A percentile compares a stretch with the other conserved stretches of the same genome.
Evolutionary conservation across 805 yeast species (phyloP).

Genomic region (Metschnikowia kofuensis): DNA sequence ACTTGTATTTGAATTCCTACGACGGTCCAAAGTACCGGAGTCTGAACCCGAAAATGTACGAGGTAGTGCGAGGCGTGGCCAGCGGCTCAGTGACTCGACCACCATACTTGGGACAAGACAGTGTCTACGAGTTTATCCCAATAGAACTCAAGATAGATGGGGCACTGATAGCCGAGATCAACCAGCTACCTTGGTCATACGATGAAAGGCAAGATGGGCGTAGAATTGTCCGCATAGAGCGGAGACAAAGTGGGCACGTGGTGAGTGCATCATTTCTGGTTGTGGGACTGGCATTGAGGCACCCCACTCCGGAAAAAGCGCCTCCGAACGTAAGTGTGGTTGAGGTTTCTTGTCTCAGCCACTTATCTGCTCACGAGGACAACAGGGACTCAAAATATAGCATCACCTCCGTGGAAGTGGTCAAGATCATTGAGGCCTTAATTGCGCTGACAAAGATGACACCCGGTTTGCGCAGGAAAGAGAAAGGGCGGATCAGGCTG

Average conservation of each 20-base stretch:
- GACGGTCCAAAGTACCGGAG: slow-evolving; percentile 4
- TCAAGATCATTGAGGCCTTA: slow-evolving; percentile 59
- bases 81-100: slow-evolving; percentile 56
- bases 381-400: slow-evolving; percentile 34
- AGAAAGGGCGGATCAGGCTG: slow-evolving; percentile 64
- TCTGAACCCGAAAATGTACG: slow-evolving; percentile 23
- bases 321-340: slow-evolving; percentile 46
- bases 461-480: slow-evolving; percentile 53
- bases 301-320: slow-evolving; percentile 40
- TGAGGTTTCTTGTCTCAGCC: slow-evolving; percentile 60
- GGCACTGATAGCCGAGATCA: slow-evolving; percentile 46
- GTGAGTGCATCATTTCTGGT: slow-evolving; percentile 49
- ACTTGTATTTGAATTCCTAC: slow-evolving; percentile 1
- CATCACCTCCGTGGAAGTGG: slow-evolving; percentile 66
- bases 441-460: slow-evolving; percentile 49
- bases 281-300: slow-evolving; percentile 46
- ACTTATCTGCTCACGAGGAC: slow-evolving; percentile 30
- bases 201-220: slow-evolving; percentile 49
- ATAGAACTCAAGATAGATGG: slow-evolving; percentile 46
- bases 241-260: slow-evolving; percentile 47
- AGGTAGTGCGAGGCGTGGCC: slow-evolving; percentile 55
- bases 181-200: slow-evolving; percentile 49
- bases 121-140: slow-evolving; percentile 34
- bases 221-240: slow-evolving; percentile 56
- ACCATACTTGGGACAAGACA: slow-evolving; percentile 38